Conservation (phyloP, 2,329 filamentous ascomycete genomes). For the Fusarium heterosporum region DNA sequence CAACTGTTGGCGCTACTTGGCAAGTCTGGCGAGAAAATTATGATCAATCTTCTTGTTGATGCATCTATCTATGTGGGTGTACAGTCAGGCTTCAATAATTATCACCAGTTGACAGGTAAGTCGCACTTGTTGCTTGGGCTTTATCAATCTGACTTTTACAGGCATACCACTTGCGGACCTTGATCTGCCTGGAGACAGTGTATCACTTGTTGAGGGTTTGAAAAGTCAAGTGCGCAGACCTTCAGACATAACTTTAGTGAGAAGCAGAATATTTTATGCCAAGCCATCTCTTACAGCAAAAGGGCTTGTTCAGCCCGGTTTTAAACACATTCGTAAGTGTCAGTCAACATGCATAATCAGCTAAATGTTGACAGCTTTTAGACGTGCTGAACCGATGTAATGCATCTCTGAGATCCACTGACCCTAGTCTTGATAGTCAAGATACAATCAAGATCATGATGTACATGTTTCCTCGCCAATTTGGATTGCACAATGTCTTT, state of each 20-base stretch:
- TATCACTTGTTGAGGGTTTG: slow-evolving; percentile 7
- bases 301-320: slow-evolving; percentile 76
- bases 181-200: slow-evolving; percentile 43
- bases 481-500: slow-evolving; percentile 92
- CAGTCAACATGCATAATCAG: neutral
- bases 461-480: slow-evolving; percentile 94
- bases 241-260: slow-evolving; percentile 78
- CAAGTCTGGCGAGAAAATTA: slow-evolving; percentile 77
- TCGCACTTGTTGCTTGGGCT: neutral
- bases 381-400: slow-evolving; percentile 83
- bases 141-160: slow-evolving; percentile 41
- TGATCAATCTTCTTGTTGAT: slow-evolving; percentile 81
- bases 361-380: slow-evolving; percentile 53
- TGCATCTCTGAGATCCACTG: neutral
- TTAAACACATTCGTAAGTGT: slow-evolving; percentile 81
- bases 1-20: slow-evolving; percentile 80
- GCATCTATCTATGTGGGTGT: slow-evolving; percentile 80
- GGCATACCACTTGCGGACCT: slow-evolving; percentile 64
- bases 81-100: slow-evolving; percentile 70
- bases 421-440: slow-evolving; percentile 33
- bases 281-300: slow-evolving; percentile 76
- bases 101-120: slow-evolving; percentile 82
- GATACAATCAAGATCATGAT: slow-evolving; percentile 82
- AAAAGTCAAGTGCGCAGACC: slow-evolving; percentile 47
- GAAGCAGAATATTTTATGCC: slow-evolving; percentile 88